These are phyloP conservation scores for Wickerhamomyces mucosus DNA, from an alignment of 805 yeast species.

Conservation along the genomic window DNA sequence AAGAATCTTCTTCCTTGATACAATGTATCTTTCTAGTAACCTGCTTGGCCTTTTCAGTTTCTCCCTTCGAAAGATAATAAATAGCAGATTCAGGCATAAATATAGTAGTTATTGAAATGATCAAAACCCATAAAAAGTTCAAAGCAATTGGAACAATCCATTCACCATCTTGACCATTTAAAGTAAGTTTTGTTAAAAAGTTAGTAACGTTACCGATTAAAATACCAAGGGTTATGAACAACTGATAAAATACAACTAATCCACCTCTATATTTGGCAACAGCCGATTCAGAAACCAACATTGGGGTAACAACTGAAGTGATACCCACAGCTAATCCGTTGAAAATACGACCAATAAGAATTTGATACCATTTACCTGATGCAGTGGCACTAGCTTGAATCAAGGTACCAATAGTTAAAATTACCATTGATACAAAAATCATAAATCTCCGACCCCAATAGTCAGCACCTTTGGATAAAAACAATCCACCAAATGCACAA, in stretches of 20 bases:
- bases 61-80: conserved; percentile 34
- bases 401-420: conserved; percentile 52
- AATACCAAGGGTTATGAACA: conserved; percentile 64
- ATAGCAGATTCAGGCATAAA: conserved; percentile 67
- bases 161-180: conserved; percentile 39
- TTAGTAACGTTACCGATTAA: conserved; percentile 61
- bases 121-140: conserved; percentile 29
- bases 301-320: conserved; percentile 66
- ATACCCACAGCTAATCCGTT: conserved; percentile 76
- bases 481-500: conserved; percentile 61
- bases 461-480: conserved; percentile 49
- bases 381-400: conserved; percentile 44
- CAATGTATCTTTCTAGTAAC: conserved; percentile 48
- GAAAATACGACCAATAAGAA: conserved; percentile 51
- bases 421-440: conserved; percentile 39
- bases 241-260: conserved; percentile 61
- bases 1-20: conserved; percentile 33
- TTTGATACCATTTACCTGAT: conserved; percentile 45
- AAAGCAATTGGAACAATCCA: conserved; percentile 64
- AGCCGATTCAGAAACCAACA: conserved; percentile 60
- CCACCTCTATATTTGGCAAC: conserved; percentile 65
- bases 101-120: conserved; percentile 34
- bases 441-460: conserved; percentile 51
- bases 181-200: conserved; percentile 40
- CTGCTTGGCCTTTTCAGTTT: conserved; percentile 41